A percentile compares a stretch with the other conserved stretches of the same genome.
phyloP scores from a whole-genome alignment of 805 yeast genomes.

The Metschnikowia lachancei region DNA sequence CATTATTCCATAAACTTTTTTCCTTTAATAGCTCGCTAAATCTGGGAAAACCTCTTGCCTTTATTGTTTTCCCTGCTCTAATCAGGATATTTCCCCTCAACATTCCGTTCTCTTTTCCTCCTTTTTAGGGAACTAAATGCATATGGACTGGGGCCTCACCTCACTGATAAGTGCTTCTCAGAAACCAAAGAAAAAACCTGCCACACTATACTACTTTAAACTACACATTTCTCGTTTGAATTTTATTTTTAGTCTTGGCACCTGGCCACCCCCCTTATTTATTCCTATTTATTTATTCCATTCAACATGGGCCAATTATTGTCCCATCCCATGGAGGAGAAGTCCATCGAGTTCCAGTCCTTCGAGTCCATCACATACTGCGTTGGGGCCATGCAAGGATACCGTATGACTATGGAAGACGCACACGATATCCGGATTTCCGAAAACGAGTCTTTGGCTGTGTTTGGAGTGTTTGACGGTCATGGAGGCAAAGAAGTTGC shows the following conservation, averaged over 20 bases:
- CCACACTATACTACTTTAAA: background rate
- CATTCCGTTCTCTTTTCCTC: too few species aligned
- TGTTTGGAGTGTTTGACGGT: conserved; percentile 78
- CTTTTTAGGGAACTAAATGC: too few species aligned
- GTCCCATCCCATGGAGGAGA: conserved; percentile 73
- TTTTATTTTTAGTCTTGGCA: too few species aligned
- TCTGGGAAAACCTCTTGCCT: conserved; percentile 44
- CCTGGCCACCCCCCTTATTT: background rate
- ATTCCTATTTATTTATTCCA: background rate
- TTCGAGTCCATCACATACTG: conserved; percentile 52
- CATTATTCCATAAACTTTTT: too few species aligned
- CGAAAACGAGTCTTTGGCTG: conserved; percentile 40
- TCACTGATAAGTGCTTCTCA: background rate
- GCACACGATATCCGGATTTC: conserved; percentile 57
- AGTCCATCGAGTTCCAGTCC: conserved; percentile 49
- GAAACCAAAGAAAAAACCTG: background rate
- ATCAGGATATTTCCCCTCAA: too few species aligned
- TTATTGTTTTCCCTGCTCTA: too few species aligned
- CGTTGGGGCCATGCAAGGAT: conserved; percentile 78
- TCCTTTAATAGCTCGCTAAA: too few species aligned
- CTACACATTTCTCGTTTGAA: too few species aligned
- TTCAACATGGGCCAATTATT: conserved; percentile 66
- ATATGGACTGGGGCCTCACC: too few species aligned
- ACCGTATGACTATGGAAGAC: conserved; percentile 72
- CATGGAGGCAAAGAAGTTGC: conserved; percentile 75